A percentile compares a stretch with the other conserved stretches of the same genome.
These are phyloP conservation scores for Phytophthora crassamura DNA, from an alignment of 352 stramenopile species.

Conservation along the genomic window DNA sequence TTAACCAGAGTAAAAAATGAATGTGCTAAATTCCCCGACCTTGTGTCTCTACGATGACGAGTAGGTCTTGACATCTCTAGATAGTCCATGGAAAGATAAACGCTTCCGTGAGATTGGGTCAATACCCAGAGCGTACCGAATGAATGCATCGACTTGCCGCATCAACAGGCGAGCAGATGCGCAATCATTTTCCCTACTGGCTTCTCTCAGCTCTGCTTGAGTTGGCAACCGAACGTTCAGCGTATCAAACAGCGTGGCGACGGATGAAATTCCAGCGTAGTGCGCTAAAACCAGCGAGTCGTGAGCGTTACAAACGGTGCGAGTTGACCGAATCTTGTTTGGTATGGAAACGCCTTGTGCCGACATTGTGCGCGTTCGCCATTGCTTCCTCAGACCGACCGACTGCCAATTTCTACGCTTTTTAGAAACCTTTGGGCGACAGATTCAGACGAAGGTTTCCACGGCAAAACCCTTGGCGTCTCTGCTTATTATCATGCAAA, in stretches of 20 bases:
- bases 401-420: background rate
- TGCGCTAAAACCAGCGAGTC: conserved; percentile 4
- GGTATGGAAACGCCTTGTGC: conserved; percentile 10
- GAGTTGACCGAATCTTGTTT: background rate
- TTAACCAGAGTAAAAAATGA: conserved; percentile 18
- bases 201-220: too few species aligned
- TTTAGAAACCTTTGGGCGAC: conserved; percentile 3
- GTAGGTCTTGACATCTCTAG: conserved; percentile 5
- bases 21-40: conserved; percentile 11
- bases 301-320: conserved; percentile 12
- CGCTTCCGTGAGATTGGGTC: conserved; percentile 1
- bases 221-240: too few species aligned
- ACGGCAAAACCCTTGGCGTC: conserved; percentile 1
- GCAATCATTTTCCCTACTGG: too few species aligned
- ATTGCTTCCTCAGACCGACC: conserved; percentile 6
- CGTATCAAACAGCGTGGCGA: too few species aligned
- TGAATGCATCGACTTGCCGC: conserved; percentile 15
- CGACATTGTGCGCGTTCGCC: conserved; percentile 8
- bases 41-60: conserved; percentile 16
- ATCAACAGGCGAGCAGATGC: too few species aligned
- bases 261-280: too few species aligned
- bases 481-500: background rate
- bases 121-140: conserved; percentile 7
- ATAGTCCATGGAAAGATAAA: background rate
- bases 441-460: background rate